A percentile compares a stretch with the other conserved stretches of the same genome.
Evolutionary conservation across 768 basidiomycete species (phyloP).

Genomic region (Amylocystis lapponica): DNA sequence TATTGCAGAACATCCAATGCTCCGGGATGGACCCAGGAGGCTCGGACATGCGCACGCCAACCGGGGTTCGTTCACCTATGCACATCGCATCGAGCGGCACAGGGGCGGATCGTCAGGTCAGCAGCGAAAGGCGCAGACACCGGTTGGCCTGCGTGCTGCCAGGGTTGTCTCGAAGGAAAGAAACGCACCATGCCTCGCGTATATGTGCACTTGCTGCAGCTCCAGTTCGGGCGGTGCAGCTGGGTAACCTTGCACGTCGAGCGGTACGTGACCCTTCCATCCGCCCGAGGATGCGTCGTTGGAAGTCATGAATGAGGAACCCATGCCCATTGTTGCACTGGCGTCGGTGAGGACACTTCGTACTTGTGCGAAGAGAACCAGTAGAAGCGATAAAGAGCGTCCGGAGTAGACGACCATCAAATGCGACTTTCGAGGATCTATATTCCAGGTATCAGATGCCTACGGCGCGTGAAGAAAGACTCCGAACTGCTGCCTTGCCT

Average conservation of each 20-base stretch:
- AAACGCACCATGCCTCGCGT: constrained; percentile 64
- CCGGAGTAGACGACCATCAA: too few species aligned
- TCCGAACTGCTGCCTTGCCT: too few species aligned
- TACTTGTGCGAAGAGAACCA: too few species aligned
- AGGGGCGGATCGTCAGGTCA: not conserved
- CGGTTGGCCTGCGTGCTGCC: not conserved
- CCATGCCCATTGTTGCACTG: too few species aligned
- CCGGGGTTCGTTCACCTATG: constrained; percentile 77
- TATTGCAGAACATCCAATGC: constrained; percentile 64
- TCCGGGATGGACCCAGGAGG: constrained; percentile 62
- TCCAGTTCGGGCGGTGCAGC: constrained; percentile 46
- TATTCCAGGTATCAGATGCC: too few species aligned
- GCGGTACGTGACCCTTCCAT: constrained; percentile 15
- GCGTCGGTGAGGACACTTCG: too few species aligned
- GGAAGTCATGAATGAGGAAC: too few species aligned
- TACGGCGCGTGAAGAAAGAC: too few species aligned
- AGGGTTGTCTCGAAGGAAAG: too few species aligned
- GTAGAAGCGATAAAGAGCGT: too few species aligned
- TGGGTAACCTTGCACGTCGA: constrained; percentile 60
- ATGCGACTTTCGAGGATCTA: too few species aligned
- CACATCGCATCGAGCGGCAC: not conserved
- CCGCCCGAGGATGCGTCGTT: not conserved
- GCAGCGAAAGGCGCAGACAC: not conserved
- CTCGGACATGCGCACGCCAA: constrained; percentile 56
- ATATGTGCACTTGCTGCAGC: constrained; percentile 71